phyloP scores from a whole-genome alignment of 805 yeast genomes.

The Suhomyces emberorum region DNA sequence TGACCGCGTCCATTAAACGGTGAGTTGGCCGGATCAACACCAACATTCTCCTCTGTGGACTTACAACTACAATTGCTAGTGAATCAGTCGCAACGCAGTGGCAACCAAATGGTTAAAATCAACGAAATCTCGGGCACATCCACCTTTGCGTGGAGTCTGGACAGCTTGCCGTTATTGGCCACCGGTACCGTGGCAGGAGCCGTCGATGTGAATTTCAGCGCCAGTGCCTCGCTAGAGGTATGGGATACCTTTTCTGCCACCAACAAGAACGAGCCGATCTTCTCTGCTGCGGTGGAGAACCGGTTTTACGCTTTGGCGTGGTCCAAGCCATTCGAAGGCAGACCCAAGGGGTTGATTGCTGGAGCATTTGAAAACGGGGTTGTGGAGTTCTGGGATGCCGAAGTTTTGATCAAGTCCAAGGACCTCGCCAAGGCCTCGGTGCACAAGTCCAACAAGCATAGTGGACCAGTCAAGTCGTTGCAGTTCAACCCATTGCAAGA shows the following conservation, averaged over 20 bases:
- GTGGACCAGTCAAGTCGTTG: constrained; percentile 67
- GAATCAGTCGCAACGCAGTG: too few relatives aligned
- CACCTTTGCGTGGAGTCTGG: constrained; percentile 94
- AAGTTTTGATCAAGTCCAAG: constrained; percentile 41
- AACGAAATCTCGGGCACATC: constrained; percentile 83
- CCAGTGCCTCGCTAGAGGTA: constrained; percentile 72
- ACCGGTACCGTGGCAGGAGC: constrained; percentile 97
- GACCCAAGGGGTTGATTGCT: constrained; percentile 61
- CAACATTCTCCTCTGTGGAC: too few relatives aligned
- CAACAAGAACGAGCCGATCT: constrained; percentile 28
- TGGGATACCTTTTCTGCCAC: constrained; percentile 60
- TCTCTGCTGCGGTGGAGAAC: constrained; percentile 33
- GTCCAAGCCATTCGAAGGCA: constrained; percentile 55
- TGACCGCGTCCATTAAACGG: constrained; percentile 3
- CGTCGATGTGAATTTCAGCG: constrained; percentile 81
- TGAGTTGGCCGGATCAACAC: constrained; percentile 7
- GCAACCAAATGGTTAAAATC: constrained; percentile 87
- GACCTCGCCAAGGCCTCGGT: constrained; percentile 43
- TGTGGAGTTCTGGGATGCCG: constrained; percentile 75
- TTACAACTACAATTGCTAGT: too few relatives aligned
- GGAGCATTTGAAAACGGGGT: constrained; percentile 87
- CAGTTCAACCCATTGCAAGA: constrained; percentile 74
- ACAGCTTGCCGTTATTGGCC: constrained; percentile 69
- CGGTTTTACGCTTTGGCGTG: constrained; percentile 78
- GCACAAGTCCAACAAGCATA: constrained; percentile 55